These are phyloP conservation scores for Fimicolochytrium jonesii DNA, from an alignment of 192 early-diverging fungal species.

Conservation along the genomic window DNA sequence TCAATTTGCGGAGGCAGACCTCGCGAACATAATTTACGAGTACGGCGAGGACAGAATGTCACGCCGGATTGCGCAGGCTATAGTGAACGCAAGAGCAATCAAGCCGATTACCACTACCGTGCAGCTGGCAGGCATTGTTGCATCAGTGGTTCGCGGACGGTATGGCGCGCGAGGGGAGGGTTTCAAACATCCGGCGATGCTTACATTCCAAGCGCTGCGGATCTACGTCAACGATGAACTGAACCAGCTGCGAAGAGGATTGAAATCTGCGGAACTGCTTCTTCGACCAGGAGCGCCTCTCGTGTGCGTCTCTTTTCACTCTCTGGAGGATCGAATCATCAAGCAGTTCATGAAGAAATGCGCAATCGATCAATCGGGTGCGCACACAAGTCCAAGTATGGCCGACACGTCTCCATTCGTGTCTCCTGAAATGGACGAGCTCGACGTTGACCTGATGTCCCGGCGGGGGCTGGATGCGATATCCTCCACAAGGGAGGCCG, in stretches of 20 bases:
- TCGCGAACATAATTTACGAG: constrained; percentile 59
- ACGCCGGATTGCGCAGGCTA: constrained; percentile 56
- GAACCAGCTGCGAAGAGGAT: constrained; percentile 48
- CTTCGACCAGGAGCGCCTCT: constrained; percentile 51
- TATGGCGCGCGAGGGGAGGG: constrained; percentile 20
- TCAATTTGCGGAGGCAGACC: constrained; percentile 50
- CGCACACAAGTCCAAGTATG: neutral
- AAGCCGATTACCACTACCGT: constrained; percentile 52
- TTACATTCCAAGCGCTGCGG: constrained; percentile 55
- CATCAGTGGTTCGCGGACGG: constrained; percentile 34
- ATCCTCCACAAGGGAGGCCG: neutral
- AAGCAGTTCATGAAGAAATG: constrained; percentile 53
- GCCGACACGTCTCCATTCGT: neutral
- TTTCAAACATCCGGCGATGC: constrained; percentile 50
- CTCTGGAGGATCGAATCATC: constrained; percentile 67
- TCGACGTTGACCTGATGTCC: neutral
- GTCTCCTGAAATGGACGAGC: constrained; percentile 10
- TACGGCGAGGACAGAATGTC: constrained; percentile 66
- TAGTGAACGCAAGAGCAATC: constrained; percentile 47
- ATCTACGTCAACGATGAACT: constrained; percentile 75
- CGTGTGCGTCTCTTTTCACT: constrained; percentile 69
- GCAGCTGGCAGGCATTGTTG: constrained; percentile 51
- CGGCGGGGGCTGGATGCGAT: neutral
- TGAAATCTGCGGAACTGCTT: constrained; percentile 48
- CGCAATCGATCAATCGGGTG: constrained; percentile 10